phyloP scores from a whole-genome alignment of 371 early-diverging fungal species.

The Syncephalastrum sp. region DNA sequence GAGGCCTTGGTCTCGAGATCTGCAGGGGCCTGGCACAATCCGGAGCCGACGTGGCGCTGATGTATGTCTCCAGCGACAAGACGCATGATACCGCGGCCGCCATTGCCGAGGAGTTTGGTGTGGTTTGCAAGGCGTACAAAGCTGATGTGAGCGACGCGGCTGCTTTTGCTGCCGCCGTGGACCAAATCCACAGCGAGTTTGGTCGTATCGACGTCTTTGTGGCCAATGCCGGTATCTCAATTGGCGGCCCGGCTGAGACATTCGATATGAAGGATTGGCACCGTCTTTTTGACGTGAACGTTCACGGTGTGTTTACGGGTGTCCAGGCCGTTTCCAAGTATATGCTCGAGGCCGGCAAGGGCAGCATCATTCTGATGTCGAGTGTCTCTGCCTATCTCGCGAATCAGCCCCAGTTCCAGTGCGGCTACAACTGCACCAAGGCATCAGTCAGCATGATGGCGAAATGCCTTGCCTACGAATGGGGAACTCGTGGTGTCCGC shows the following conservation, averaged over 20 bases:
- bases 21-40: constrained; percentile 45
- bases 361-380: constrained; percentile 44
- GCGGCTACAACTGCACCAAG: constrained; percentile 59
- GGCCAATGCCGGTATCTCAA: constrained; percentile 48
- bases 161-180: constrained; percentile 28
- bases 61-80: constrained; percentile 45
- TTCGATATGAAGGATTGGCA: constrained; percentile 38
- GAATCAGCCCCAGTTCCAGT: constrained; percentile 47
- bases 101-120: constrained; percentile 32
- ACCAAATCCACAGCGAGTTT: constrained; percentile 40
- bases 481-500: constrained; percentile 45
- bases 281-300: constrained; percentile 44
- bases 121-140: constrained; percentile 45
- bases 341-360: constrained; percentile 42
- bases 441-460: constrained; percentile 64
- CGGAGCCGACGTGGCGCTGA: constrained; percentile 48
- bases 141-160: constrained; percentile 35
- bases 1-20: constrained; percentile 48
- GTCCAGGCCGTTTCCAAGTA: constrained; percentile 40
- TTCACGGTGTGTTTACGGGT: constrained; percentile 47
- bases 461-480: constrained; percentile 46
- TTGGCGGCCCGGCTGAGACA: constrained; percentile 32
- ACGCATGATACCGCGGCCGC: constrained; percentile 38
- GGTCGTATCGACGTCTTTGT: constrained; percentile 47
- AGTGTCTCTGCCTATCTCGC: constrained; percentile 45